Base-by-base conservation (phyloP, 1,284 basidiomycete genomes). In the Ganoderma lucidum region DNA sequence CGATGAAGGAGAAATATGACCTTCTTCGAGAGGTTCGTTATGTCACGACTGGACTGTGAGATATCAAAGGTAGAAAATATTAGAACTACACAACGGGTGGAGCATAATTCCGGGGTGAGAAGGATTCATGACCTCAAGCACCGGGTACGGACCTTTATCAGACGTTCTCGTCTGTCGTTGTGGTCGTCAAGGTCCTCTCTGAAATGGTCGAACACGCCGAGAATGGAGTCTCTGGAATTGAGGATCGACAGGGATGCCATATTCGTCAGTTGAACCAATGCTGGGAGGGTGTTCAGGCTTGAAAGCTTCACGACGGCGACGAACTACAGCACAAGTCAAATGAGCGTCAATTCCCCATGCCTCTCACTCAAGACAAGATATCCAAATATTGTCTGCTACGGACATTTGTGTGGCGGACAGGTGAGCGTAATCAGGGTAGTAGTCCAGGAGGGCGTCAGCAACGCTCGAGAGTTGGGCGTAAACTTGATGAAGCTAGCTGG, bases 1-100 rank as follows among this genome's bases (percentile, higher is more conserved):
- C 96, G 92, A 78, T 98, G 97, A 3, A 99, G 86, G 62, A 96
- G 90, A 77, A 99, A 99, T 72, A 99, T 99, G 77, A 92, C 86
- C 81, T 96, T 97, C 80, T 99, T 99, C 60, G 96, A 96, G n/a
- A 94, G 85, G 73, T 91, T 93, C 17, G 97, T 99, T 72, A 96
- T 88, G 79, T 98, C 96, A 42, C 97, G 88, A 77, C 90, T 91
- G 53, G 87, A 85, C 92, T 93, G 59, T n/a, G 71, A 75, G 17
- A 17, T 19, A 55, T 15, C 1, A 51, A 48, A n/a, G 10, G 37
- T 37, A 14, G 10, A 9, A 4, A 28, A 14, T 3, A 14, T 28
- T 5, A 51, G 10, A 39, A 37, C n/a, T 51, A 48, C 15, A 35
- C 30, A 59, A 59, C 55, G 55, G 32, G 6, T 8, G 55, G 61